Conservation (phyloP, 495 filamentous ascomycete species). For the Penicillium alfredii region DNA sequence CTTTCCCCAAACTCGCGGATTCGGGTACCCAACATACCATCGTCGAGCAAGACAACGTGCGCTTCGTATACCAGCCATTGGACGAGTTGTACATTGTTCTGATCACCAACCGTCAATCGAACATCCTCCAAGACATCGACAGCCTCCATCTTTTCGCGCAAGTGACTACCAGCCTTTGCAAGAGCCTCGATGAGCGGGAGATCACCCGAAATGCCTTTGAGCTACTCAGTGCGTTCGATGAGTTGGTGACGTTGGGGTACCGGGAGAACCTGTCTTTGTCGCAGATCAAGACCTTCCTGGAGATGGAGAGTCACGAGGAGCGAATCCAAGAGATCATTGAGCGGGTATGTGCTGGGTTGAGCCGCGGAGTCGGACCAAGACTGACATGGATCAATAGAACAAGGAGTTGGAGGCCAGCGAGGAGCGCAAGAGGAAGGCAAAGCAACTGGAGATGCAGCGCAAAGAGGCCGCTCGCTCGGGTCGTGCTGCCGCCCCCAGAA, state of each 20-base stretch:
- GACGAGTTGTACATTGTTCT: constrained; percentile 99
- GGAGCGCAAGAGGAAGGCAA: constrained; percentile 95
- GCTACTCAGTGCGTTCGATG: constrained; percentile 90
- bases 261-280: constrained; percentile 88
- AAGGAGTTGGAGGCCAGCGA: constrained; percentile 97
- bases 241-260: constrained; percentile 91
- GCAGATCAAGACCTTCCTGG: constrained; percentile 97
- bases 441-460: constrained; percentile 96
- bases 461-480: constrained; percentile 72
- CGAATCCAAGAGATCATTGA: constrained; percentile 97
- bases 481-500: constrained; percentile 55
- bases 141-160: constrained; percentile 95
- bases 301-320: constrained; percentile 99
- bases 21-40: constrained; percentile 94
- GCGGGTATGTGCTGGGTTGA: constrained; percentile 50
- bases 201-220: constrained; percentile 93
- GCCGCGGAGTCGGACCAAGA: constrained; percentile 3
- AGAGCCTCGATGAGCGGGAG: constrained; percentile 89
- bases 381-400: constrained; percentile 53
- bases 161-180: constrained; percentile 93
- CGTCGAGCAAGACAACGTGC: constrained; percentile 97
- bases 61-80: constrained; percentile 97
- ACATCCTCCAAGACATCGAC: constrained; percentile 98
- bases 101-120: constrained; percentile 98
- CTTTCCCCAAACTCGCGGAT: constrained; percentile 94